Base-by-base conservation (phyloP, 2,329 filamentous ascomycete species). In the Claviceps cyperi region DNA sequence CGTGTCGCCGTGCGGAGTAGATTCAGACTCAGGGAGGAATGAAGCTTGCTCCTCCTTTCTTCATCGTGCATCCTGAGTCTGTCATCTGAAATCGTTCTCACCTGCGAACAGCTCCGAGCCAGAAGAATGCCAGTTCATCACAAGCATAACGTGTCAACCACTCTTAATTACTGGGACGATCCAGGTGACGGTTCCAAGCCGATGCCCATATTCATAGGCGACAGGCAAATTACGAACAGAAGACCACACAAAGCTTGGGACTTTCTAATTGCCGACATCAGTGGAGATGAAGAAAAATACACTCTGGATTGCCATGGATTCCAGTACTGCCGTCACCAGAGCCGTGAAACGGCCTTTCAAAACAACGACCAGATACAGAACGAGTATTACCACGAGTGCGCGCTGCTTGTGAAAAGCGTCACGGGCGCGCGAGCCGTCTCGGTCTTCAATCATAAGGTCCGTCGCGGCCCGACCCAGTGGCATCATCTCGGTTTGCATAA, bases 401-500 rank as follows among this genome's bases (percentile, higher is more conserved):
- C 83, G 62, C 65, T 77, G 48, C 65, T 90, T 24, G 60, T 90
- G 0, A 82, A 80, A 49, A 71, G 77, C 2, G 70, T 64, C 2
- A 82, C 80, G 22, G 75, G 77, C 3, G 73, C 81, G n/a, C 53
- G 58, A 13, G 70, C 73, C n/a, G 69, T 87, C 8, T 66, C 83
- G 49, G 66, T 87, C 51, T 87, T 87, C 67, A 83, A 87, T 65
- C 81, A 88, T 64, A 87, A 83, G 11, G 80, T 86, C 56, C 78
- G 85, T 37, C 62, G 64, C 43, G 67, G 67, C 0, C 67, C 66
- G 6, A 64, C 67, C 3, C 60, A 70, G 50, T 88, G 83, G 81
- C 78, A 80, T 60, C 84, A 83, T 58, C 62, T 83, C 69, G 78
- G 80, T 69, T 50, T 79, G 72, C 22, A 81, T 76, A 80, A 76